A percentile compares a stretch with the other conserved stretches of the same genome.
These are phyloP conservation scores for Apophysomyces elegans DNA, from an alignment of 371 early-diverging fungal species.

Conservation along the genomic window DNA sequence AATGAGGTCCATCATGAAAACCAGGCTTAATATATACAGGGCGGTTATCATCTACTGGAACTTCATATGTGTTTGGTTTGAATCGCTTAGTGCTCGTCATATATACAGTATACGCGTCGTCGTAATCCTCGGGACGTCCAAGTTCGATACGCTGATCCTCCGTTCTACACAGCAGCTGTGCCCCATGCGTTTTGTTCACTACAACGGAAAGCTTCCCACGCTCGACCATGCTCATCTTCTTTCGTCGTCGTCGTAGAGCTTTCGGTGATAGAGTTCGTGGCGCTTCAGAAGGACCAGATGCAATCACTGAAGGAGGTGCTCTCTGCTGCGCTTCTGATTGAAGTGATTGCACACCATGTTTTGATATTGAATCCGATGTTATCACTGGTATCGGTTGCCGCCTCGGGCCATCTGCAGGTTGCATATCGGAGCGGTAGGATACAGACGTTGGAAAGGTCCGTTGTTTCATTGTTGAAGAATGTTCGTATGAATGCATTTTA, in stretches of 20 bases:
- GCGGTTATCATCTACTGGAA: background rate
- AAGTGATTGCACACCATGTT: no score
- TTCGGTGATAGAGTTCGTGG: background rate
- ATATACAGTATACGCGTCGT: conserved; percentile 3
- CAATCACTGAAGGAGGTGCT: background rate
- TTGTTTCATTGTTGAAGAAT: no score
- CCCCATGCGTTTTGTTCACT: background rate
- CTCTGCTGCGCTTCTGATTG: no score
- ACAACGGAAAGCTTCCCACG: background rate
- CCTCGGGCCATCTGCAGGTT: no score
- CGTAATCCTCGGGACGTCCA: background rate
- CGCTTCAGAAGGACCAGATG: background rate
- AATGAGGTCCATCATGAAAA: conserved; percentile 1
- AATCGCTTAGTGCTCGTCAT: background rate
- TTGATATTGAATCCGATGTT: no score
- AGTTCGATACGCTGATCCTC: background rate
- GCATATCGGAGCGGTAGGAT: no score
- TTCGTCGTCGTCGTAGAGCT: background rate
- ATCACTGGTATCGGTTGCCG: no score
- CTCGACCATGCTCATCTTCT: background rate
- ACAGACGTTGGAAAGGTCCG: no score
- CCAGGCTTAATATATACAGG: conserved; percentile 1
- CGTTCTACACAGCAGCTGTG: background rate
- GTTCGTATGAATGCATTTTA: no score
- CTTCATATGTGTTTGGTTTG: background rate